phyloP scores from a whole-genome alignment of 768 basidiomycete species.

The Lentinus tigrinus region DNA sequence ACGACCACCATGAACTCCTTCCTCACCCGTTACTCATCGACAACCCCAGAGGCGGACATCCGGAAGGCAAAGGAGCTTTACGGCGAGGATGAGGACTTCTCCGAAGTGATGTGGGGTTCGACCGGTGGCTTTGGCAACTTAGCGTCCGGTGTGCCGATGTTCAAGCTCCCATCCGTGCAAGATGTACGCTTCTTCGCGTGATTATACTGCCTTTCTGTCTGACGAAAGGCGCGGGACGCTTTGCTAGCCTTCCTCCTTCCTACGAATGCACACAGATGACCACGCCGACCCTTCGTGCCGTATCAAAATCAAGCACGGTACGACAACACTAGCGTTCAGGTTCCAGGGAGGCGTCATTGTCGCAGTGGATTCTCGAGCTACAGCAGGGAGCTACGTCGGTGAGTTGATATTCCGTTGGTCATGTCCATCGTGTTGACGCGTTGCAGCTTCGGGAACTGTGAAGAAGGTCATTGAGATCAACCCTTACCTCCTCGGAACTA shows the following conservation, averaged over 20 bases:
- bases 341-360: conserved; percentile 97
- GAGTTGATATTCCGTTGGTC: conserved; percentile 22
- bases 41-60: conserved; percentile 47
- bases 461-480: conserved; percentile 99
- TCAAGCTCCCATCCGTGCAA: conserved; percentile 68
- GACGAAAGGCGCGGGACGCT: no score
- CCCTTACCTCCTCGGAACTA: conserved; percentile 96
- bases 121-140: conserved; percentile 78
- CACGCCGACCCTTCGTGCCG: conserved; percentile 89
- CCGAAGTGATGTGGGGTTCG: conserved; percentile 80
- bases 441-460: conserved; percentile 88
- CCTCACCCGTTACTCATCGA: conserved; percentile 63
- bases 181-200: conserved; percentile 54
- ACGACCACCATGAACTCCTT: conserved; percentile 66
- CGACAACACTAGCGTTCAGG: conserved; percentile 96
- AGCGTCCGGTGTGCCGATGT: conserved; percentile 67
- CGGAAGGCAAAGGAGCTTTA: conserved; percentile 46
- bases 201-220: background rate
- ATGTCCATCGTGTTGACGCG: background rate
- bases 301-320: conserved; percentile 99
- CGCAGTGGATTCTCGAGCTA: conserved; percentile 98
- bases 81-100: conserved; percentile 62
- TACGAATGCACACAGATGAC: conserved; percentile 93
- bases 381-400: conserved; percentile 97
- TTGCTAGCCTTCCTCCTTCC: conserved; percentile 81